Evolutionary conservation across 176 grass and related monocot genomes (phyloP), one percentile per base, ranked within the genome.

Genomic region (Elaeis guineensis): DNA sequence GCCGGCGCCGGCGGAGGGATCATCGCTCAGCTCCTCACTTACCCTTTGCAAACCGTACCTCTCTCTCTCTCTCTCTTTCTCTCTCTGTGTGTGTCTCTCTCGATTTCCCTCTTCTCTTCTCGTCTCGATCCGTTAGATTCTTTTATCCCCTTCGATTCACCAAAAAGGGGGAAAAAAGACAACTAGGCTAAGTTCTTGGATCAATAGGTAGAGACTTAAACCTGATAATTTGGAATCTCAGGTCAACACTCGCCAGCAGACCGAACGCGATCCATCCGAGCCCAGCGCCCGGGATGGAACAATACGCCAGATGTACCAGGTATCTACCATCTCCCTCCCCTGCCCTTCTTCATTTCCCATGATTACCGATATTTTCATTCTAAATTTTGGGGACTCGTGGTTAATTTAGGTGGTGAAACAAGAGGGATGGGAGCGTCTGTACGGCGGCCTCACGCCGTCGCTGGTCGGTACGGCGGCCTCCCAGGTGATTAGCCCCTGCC

Each of bases 191-290:
- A 17, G 19, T 61, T 0, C 51, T 25, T 64, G 50, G n/a, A 69
- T 32, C 18, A 56, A 21, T 50, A 12, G 35, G 8, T 44, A 9
- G 35, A 14, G 35, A 44, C 35, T 44, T 44, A 14, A 44, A 44
- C 35, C 17, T 25, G 25, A 35, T 23, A 25, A 44, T 21, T 58
- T 50, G 21, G 16, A 16, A 25, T 63, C 39, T 65, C 77, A 97
- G 87, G 87, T 97, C 65, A 97, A 97, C 79, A 89, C 87, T 54
- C 84, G 87, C 56, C 87, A 92, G 71, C 93, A 97, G 87, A 97
- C 79, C 56, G 93, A 91, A 76, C 84, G 81, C 62, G 83, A 97
- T 71, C 76, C 83, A 16, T 73, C 80, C 71, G 79, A 84, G 51
- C 66, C 86, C 66, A 65, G 75, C 63, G 79, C 69, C 63, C 87